A percentile compares a stretch with the other conserved stretches of the same genome.
Evolutionary conservation across 2,329 filamentous ascomycete species (phyloP).

Genomic region (Hirsutella thompsonii): DNA sequence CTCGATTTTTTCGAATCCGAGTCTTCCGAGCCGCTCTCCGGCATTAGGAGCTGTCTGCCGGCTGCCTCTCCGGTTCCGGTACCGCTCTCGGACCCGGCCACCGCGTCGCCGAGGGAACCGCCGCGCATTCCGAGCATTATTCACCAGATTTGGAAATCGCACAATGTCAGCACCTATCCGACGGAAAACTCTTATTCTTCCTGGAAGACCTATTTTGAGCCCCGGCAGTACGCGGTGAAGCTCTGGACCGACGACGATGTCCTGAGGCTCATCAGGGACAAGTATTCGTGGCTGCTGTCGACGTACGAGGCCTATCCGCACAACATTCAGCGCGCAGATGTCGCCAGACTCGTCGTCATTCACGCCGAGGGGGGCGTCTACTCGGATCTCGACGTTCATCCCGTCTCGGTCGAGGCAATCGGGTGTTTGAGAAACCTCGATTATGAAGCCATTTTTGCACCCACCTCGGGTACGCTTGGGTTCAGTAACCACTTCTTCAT

Average conservation of each 20-base stretch:
- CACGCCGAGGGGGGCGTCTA: conserved; percentile 12
- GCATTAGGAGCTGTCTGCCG: too few species aligned
- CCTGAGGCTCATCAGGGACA: conserved; percentile 5
- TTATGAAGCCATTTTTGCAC: conserved; percentile 7
- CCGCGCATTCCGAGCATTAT: conserved; percentile 6
- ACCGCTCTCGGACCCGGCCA: too few species aligned
- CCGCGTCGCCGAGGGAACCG: too few species aligned
- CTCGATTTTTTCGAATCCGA: too few species aligned
- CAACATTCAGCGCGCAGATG: conserved; percentile 12
- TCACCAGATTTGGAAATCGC: conserved; percentile 13
- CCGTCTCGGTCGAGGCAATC: conserved; percentile 4
- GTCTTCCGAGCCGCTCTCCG: too few species aligned
- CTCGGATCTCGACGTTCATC: conserved; percentile 12
- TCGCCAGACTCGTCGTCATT: conserved; percentile 10
- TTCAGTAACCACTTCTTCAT: conserved; percentile 15
- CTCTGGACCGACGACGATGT: conserved; percentile 12
- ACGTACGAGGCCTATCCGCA: conserved; percentile 10
- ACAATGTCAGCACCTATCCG: conserved; percentile 7
- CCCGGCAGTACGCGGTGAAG: conserved; percentile 10
- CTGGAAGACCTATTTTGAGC: conserved; percentile 8
- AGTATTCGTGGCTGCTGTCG: conserved; percentile 10
- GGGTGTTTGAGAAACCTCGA: conserved; percentile 8
- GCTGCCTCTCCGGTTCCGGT: too few species aligned
- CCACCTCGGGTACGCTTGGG: conserved; percentile 5
- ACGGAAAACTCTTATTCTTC: conserved; percentile 3